Evolutionary conservation across 2,329 filamentous ascomycete species (phyloP).

Genomic region (Coniochaeta sp.): DNA sequence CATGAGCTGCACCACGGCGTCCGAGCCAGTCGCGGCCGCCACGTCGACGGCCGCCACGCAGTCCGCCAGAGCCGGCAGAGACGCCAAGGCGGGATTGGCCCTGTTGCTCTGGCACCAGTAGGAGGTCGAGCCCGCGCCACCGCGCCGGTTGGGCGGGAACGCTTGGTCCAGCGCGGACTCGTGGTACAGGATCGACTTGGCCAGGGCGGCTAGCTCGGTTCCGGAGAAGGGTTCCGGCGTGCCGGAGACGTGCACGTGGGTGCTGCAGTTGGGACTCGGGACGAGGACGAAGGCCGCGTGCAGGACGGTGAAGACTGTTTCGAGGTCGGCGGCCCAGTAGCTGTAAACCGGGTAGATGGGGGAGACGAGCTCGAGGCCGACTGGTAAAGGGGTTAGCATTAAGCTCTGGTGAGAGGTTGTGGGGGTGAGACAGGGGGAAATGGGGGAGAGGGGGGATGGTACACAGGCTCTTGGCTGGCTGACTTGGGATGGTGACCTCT

Average conservation of each 20-base stretch:
- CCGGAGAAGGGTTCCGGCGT: conserved; percentile 12
- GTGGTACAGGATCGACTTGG: conserved; percentile 24
- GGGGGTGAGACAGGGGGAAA: background rate
- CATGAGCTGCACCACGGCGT: conserved; percentile 19
- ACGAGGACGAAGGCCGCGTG: conserved; percentile 16
- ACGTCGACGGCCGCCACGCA: conserved; percentile 18
- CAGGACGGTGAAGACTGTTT: conserved; percentile 21
- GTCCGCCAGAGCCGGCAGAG: conserved; percentile 7
- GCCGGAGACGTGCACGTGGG: conserved; percentile 28
- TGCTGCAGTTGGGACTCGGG: conserved; percentile 22
- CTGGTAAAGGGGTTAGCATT: background rate
- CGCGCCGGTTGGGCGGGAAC: conserved; percentile 16
- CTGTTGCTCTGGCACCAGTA: conserved; percentile 31
- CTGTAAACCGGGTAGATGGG: conserved; percentile 21
- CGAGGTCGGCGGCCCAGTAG: conserved; percentile 21
- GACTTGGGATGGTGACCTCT: conserved; percentile 27
- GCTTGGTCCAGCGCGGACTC: conserved; percentile 26
- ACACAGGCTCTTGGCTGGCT: conserved; percentile 24
- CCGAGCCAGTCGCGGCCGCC: conserved; percentile 3
- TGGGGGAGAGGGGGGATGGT: background rate
- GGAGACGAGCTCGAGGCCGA: conserved; percentile 23
- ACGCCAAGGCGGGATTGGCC: conserved; percentile 16
- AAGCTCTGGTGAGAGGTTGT: too few relatives aligned
- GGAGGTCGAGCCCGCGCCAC: conserved; percentile 8
- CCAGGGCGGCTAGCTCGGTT: conserved; percentile 18